Percentiles rank a stretch among this genome's conserved stretches.
Conservation (phyloP, 352 stramenopile genomes). For the Globisporangium irregulare region DNA sequence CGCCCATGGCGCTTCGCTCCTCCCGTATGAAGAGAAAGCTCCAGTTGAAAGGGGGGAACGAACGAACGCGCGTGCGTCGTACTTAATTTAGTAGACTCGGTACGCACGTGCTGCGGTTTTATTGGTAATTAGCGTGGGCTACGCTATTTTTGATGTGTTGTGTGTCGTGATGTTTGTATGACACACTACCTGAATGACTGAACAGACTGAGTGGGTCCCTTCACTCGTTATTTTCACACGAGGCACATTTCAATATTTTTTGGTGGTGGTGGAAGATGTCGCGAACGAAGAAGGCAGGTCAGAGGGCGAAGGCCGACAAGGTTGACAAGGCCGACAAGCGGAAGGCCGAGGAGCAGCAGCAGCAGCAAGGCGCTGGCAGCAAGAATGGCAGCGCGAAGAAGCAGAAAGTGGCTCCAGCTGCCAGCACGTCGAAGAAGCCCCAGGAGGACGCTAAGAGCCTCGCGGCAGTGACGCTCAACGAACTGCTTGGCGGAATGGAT, state of each 20-base stretch:
- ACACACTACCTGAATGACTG: background rate
- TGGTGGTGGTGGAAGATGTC: constrained; percentile 12
- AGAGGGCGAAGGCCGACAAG: constrained; percentile 1
- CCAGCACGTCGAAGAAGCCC: background rate
- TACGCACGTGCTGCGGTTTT: background rate
- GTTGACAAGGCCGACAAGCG: constrained; percentile 11
- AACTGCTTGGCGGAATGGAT: constrained; percentile 63
- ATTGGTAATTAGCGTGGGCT: background rate
- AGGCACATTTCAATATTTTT: background rate
- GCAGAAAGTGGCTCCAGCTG: constrained; percentile 8
- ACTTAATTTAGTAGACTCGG: background rate
- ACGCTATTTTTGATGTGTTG: background rate
- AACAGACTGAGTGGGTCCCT: background rate
- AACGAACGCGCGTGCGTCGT: background rate
- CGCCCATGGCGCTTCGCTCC: background rate
- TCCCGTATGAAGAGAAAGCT: constrained; percentile 5
- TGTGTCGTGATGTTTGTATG: background rate
- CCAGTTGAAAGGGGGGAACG: constrained; percentile 17
- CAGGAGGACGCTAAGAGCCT: constrained; percentile 15
- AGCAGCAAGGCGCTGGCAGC: background rate
- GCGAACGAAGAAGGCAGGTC: constrained; percentile 36
- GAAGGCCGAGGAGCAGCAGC: constrained; percentile 9
- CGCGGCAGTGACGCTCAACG: constrained; percentile 34
- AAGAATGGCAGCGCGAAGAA: constrained; percentile 10
- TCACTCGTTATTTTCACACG: background rate